Base-by-base conservation (phyloP, 345 rosid species). In the Cardamine resedifolia region DNA sequence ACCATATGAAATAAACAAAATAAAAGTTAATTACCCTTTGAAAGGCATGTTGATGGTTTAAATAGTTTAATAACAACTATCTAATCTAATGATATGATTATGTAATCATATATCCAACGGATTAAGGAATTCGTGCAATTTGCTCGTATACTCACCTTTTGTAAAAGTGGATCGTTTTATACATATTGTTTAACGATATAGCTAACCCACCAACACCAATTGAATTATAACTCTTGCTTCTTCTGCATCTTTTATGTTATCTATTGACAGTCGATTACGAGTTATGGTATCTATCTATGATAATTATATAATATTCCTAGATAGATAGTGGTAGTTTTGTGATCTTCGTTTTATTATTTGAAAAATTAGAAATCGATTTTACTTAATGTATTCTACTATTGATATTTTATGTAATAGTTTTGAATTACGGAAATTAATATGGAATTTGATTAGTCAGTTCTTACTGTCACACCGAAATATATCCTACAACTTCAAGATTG, bases 41-140 rank as follows among this genome's bases (percentile, higher is more conserved):
- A 24, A 74, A 38, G 20, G 10, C 33, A 65, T 65, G 52, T 24
- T 47, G 45, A 57, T 57, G 18, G 31, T 73, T 73, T 64, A 60
- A 53, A 47, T 57, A 45, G 41, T 39, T 49, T 58, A 36, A 24
- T 48, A n/a, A 48, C 66, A n/a, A 48, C 66, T 56, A 27, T 28
- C 45, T 66, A 74, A 73, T 66, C 78, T 66, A 74, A 73, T 66
- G 72, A 74, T 66, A 49, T 74, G 67, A 66, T 58, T 72, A 64
- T 66, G 72, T 51, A 67, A 75, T 59, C 73, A 43, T 74, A 50
- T 67, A 57, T 59, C 47, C 27, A 67, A 67, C 45, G 19, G 48
- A 59, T 67, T 74, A 58, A 74, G 68, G 62, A 67, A 59, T 67
- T 68, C 27, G n/a, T 41, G 73, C 68, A 43, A 75, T 39, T 67